phyloP scores from a whole-genome alignment of 495 filamentous ascomycete species.

The Penicillium argentinense region DNA sequence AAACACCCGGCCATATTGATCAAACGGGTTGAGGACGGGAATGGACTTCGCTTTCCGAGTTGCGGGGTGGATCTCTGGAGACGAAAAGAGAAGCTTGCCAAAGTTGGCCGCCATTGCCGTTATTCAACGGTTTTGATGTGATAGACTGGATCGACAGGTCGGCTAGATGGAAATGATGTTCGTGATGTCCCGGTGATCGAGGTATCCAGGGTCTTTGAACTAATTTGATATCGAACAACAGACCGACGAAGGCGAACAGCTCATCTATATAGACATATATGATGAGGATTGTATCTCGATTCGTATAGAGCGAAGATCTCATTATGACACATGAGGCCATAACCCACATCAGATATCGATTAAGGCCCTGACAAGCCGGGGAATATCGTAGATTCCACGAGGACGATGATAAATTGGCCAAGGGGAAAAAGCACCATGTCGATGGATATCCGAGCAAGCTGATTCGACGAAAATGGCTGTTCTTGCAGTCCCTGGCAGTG shows the following conservation, averaged over 20 bases:
- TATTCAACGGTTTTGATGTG: neutral
- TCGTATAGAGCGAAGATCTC: too few species aligned
- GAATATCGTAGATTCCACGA: neutral
- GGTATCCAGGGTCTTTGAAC: too few species aligned
- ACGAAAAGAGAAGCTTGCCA: constrained; percentile 27
- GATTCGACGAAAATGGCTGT: constrained; percentile 11
- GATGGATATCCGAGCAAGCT: constrained; percentile 13
- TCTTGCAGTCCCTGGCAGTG: neutral
- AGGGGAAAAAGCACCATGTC: neutral
- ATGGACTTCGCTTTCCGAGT: constrained; percentile 80
- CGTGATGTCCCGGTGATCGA: too few species aligned
- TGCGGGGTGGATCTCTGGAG: constrained; percentile 64
- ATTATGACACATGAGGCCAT: too few species aligned
- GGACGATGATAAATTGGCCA: constrained; percentile 4
- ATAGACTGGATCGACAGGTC: too few species aligned
- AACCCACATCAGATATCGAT: too few species aligned
- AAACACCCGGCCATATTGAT: constrained; percentile 85
- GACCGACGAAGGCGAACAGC: too few species aligned
- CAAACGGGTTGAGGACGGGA: constrained; percentile 75
- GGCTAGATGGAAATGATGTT: too few species aligned
- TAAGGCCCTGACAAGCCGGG: too few species aligned
- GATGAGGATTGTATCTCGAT: too few species aligned
- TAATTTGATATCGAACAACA: too few species aligned
- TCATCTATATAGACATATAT: too few species aligned
- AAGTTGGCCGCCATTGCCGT: constrained; percentile 19